Evolutionary conservation across 495 filamentous ascomycete species (phyloP).

Genomic region (Penicillium roqueforti): DNA sequence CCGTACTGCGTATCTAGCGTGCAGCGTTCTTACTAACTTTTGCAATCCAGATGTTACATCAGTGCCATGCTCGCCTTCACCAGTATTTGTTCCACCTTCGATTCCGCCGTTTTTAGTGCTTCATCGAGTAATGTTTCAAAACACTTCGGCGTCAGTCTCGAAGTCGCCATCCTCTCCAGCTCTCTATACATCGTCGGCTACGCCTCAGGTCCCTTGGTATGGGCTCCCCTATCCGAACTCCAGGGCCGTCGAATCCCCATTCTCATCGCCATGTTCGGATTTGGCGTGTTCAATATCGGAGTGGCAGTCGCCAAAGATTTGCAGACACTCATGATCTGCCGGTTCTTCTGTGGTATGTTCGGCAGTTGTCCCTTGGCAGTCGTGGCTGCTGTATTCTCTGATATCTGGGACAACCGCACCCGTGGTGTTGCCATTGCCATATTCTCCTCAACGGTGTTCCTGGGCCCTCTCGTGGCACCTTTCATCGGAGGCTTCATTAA

Average conservation of each 20-base stretch:
- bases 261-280: constrained; percentile 48
- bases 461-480: constrained; percentile 76
- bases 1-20: not conserved
- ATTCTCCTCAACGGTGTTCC: constrained; percentile 82
- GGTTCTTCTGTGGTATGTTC: constrained; percentile 67
- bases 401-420: constrained; percentile 79
- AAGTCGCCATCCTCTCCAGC: constrained; percentile 53
- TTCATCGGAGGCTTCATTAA: constrained; percentile 77
- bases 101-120: constrained; percentile 34
- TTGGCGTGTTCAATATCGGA: constrained; percentile 56
- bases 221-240: constrained; percentile 64
- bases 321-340: constrained; percentile 61
- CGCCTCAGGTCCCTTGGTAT: constrained; percentile 56
- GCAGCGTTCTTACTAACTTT: not conserved
- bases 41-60: constrained; percentile 18
- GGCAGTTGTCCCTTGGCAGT: constrained; percentile 71
- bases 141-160: constrained; percentile 47
- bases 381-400: constrained; percentile 83
- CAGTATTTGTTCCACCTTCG: constrained; percentile 39
- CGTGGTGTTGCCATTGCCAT: constrained; percentile 65
- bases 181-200: constrained; percentile 57
- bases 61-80: constrained; percentile 37
- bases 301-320: constrained; percentile 60
- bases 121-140: constrained; percentile 19
- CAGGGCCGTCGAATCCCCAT: constrained; percentile 55